These are phyloP conservation scores for Dictyostelium citrinum DNA, from an alignment of 78 protist species.

Conservation along the genomic window DNA sequence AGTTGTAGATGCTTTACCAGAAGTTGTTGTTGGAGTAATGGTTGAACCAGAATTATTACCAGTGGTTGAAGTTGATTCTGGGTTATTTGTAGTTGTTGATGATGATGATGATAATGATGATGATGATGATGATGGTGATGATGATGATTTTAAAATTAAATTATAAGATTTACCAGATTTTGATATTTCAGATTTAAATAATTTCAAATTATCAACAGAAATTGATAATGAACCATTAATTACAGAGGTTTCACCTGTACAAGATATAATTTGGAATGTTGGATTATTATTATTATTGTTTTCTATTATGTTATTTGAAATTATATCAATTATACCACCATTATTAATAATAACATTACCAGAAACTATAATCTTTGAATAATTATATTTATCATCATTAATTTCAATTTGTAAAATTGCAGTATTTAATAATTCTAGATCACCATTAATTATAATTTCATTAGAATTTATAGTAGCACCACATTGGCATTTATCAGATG, in stretches of 20 bases:
- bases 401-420: neutral
- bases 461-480: slow-evolving; percentile 23
- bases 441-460: neutral
- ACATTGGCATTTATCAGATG: neutral
- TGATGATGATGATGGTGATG: neutral
- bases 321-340: neutral
- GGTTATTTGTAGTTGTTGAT: too few species aligned
- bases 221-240: neutral
- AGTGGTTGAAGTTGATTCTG: too few species aligned
- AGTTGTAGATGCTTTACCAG: too few species aligned
- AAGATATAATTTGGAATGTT: neutral
- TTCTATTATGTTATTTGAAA: neutral
- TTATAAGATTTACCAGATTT: neutral
- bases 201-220: neutral
- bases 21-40: too few species aligned
- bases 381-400: neutral
- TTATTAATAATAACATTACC: neutral
- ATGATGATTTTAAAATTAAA: neutral
- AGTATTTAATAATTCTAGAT: neutral
- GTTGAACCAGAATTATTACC: too few species aligned
- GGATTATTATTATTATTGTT: neutral
- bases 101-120: too few species aligned
- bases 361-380: neutral
- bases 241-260: neutral
- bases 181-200: neutral